Base-by-base conservation (phyloP, 805 yeast genomes). In the Dipodascopsis uninucleata region DNA sequence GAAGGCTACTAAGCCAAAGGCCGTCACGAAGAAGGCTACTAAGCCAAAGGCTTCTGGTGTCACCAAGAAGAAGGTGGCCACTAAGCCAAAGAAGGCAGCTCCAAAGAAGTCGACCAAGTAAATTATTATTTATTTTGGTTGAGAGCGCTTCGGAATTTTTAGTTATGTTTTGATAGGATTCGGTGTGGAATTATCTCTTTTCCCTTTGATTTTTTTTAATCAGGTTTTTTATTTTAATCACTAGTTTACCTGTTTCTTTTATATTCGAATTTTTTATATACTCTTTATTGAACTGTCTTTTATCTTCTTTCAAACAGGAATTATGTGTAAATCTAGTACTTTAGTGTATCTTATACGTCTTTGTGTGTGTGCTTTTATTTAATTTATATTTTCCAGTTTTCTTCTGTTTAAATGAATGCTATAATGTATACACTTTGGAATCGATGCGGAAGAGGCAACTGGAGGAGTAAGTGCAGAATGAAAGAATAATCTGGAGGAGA, bases 1-100 rank as follows among this genome's bases (percentile, higher is more conserved):
- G 7, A 59, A 58, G 43, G 59, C 55, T 39, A 57, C 66, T 17
- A 53, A 62, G 22, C 31, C 53, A 14, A 39, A 24, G 39, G 53
- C 46, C 6, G 49, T 53, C 20, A 38, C 39, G 25, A 52, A 47
- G 39, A 53, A 57, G 42, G 48, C 47, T 20, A 28, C 40, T 18
- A 45, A 45, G 21, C 36, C 34, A 20, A 28, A 31, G 28, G 49
- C 52, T 14, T 36, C 49, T 23, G 52, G 45, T 17, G 50, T 40
- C 12, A 34, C 58, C 10, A 47, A 43, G 33, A 59, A 54, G 49
- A 49, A 46, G 41, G 45, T 57, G 49, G 45, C 33, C 39, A 28
- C 33, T 37, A 34, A 39, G 23, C 33, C 8, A 31, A 46, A 41
- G 55, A 51, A 49, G 54, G 48, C 55, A 5, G 52, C 53, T 18